Evolutionary conservation across 2,329 filamentous ascomycete species (phyloP), one percentile per base, ranked within the genome.

Genomic region (Cercospora berteroae): DNA sequence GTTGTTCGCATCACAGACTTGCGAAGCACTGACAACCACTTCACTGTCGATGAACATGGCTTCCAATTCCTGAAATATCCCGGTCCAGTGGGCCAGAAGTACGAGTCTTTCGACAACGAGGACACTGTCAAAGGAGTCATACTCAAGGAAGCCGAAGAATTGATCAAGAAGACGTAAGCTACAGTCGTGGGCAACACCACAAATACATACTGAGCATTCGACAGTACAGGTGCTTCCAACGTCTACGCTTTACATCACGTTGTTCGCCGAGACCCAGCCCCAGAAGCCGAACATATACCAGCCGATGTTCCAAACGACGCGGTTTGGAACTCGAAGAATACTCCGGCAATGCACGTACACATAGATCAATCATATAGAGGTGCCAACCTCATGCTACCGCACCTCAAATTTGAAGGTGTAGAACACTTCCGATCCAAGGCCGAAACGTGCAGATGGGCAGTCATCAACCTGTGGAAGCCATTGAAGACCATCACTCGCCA

Each of bases 381-480:
- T 16, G 65, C 65, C 25, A 36, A 63, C 9, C 27, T 52, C 13
- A 12, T 67, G 8, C 16, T 63, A 7, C 55, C 59, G n/a, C 52
- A 31, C 12, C 36, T 64, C 7, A 25, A 18, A 7, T 10, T 18
- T 33, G 16, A 20, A 27, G 59, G 60, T 6, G 55, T 55, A 16
- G 31, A 25, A 9, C 12, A 63, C 10, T 10, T 66, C 5, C 27
- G 18, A 20, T 39, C 42, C 4, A 64, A 63, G 13, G 31, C 56
- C 12, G 48, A 66, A 16, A 61, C 18, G 3, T 55, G 67, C 36
- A 67, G 69, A 56, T 64, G 29, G 31, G 67, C 25, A 4, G 66
- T 71, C 39, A 69, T 72, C 60, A 70, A 70, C 48, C 27, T 70
- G 10, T 72, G 70, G 70, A 65, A 63, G n/a, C 70, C 70, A 18